These are phyloP conservation scores for Tricladium varicosporioides DNA, from an alignment of 2,329 filamentous ascomycete genomes.

Conservation along the genomic window DNA sequence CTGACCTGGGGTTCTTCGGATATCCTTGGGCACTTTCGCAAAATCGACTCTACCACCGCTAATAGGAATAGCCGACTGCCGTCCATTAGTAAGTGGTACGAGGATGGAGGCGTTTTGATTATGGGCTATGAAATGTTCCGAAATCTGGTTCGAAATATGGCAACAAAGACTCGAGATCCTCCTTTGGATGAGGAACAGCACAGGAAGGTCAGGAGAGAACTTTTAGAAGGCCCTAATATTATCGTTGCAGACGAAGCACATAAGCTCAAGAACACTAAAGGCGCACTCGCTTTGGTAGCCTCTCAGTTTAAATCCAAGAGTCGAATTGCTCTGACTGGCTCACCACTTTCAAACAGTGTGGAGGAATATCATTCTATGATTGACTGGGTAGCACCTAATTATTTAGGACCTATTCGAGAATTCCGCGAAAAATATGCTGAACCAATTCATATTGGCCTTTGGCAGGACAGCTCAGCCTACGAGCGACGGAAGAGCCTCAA, in stretches of 20 bases:
- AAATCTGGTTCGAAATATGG: slow-evolving; percentile 39
- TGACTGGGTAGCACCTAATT: slow-evolving; percentile 79
- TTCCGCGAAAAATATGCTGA: slow-evolving; percentile 69
- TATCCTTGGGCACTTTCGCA: slow-evolving; percentile 54
- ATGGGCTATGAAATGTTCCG: slow-evolving; percentile 72
- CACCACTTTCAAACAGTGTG: slow-evolving; percentile 81
- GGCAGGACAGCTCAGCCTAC: slow-evolving; percentile 54
- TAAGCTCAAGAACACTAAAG: slow-evolving; percentile 63
- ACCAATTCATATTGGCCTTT: slow-evolving; percentile 73
- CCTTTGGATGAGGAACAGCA: slow-evolving; percentile 37
- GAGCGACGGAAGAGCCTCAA: slow-evolving; percentile 62
- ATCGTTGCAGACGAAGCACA: slow-evolving; percentile 88
- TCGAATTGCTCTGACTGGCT: slow-evolving; percentile 82
- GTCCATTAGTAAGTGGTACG: slow-evolving; percentile 57
- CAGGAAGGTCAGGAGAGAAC: slow-evolving; percentile 41
- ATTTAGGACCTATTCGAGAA: slow-evolving; percentile 65
- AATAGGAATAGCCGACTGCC: slow-evolving; percentile 39
- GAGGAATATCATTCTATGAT: slow-evolving; percentile 85
- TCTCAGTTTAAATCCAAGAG: slow-evolving; percentile 61
- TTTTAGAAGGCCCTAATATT: slow-evolving; percentile 64
- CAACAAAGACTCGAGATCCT: slow-evolving; percentile 24
- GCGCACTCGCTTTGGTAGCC: slow-evolving; percentile 53
- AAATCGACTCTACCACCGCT: slow-evolving; percentile 46
- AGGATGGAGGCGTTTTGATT: slow-evolving; percentile 69
- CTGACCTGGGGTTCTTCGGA: slow-evolving; percentile 61